These are phyloP conservation scores for Chrysoporthe deuterocubensis DNA, from an alignment of 2,329 filamentous ascomycete species.

Conservation along the genomic window DNA sequence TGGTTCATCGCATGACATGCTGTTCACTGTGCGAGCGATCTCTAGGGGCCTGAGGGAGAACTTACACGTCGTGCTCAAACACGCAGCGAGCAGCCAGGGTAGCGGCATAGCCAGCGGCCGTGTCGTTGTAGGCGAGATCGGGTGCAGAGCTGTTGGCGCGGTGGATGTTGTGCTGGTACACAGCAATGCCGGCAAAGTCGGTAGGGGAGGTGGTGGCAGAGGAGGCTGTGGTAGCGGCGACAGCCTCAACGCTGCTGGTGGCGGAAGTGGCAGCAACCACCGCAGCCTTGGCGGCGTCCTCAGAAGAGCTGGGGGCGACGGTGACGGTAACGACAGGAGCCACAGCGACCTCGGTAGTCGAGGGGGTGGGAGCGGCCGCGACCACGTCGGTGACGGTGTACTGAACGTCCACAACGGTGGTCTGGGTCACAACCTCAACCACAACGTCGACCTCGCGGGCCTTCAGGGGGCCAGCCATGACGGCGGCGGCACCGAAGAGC, in stretches of 20 bases:
- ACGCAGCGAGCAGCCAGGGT: slow-evolving; percentile 68
- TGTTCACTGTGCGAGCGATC: not conserved
- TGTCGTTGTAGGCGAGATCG: slow-evolving; percentile 67
- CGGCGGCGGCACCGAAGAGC: slow-evolving; percentile 51
- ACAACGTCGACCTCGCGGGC: slow-evolving; percentile 47
- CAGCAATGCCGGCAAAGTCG: slow-evolving; percentile 43
- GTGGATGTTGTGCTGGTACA: slow-evolving; percentile 84
- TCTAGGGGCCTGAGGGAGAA: slow-evolving; percentile 32
- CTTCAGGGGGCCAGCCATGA: slow-evolving; percentile 48
- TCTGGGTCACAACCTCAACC: slow-evolving; percentile 36
- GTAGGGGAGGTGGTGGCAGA: slow-evolving; percentile 30
- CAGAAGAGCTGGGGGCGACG: not conserved
- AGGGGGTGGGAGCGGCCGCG: slow-evolving; percentile 20
- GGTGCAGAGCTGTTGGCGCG: slow-evolving; percentile 78
- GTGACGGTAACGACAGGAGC: slow-evolving; percentile 13
- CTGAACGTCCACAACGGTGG: slow-evolving; percentile 43
- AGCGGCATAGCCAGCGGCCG: slow-evolving; percentile 66
- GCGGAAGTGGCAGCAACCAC: slow-evolving; percentile 18
- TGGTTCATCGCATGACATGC: not conserved
- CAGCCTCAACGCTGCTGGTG: slow-evolving; percentile 21
- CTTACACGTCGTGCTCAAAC: slow-evolving; percentile 78
- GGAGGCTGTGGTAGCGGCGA: slow-evolving; percentile 16
- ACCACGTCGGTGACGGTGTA: slow-evolving; percentile 49
- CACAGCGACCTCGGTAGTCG: slow-evolving; percentile 27
- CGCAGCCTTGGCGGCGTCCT: slow-evolving; percentile 14